phyloP scores from a whole-genome alignment of 345 rosid species.

The Pistacia integerrima region DNA sequence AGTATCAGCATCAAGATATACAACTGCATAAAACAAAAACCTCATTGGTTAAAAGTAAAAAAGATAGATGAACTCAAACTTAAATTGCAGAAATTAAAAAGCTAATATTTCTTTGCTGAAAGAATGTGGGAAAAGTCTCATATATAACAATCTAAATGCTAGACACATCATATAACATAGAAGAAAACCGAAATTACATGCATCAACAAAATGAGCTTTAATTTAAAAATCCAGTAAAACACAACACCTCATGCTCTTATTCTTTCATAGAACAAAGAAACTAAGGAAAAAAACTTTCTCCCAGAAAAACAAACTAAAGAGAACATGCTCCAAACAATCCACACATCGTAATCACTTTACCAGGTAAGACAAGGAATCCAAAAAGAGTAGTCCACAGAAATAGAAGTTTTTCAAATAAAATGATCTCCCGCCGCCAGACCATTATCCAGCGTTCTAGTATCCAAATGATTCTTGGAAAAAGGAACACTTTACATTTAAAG shows the following conservation, averaged over 20 bases:
- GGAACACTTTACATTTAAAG: no score
- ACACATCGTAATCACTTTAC: neutral
- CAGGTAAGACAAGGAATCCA: no score
- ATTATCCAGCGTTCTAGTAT: no score
- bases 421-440: no score
- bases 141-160: neutral
- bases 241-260: neutral
- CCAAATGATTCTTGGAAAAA: no score
- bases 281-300: no score
- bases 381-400: no score
- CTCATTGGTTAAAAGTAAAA: neutral
- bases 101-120: neutral
- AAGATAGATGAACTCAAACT: neutral
- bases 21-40: conserved; percentile 51
- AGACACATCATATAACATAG: neutral
- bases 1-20: conserved; percentile 96
- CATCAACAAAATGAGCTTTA: neutral
- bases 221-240: neutral
- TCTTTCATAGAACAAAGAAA: neutral
- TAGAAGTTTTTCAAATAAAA: no score
- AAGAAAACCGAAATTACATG: neutral
- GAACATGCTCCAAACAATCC: neutral
- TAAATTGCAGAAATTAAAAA: conserved; percentile 3
- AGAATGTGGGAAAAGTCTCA: neutral
- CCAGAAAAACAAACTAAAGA: no score